Evolutionary conservation across 208 protist genomes (phyloP).

Genomic region (Leishmania guyanensis): DNA sequence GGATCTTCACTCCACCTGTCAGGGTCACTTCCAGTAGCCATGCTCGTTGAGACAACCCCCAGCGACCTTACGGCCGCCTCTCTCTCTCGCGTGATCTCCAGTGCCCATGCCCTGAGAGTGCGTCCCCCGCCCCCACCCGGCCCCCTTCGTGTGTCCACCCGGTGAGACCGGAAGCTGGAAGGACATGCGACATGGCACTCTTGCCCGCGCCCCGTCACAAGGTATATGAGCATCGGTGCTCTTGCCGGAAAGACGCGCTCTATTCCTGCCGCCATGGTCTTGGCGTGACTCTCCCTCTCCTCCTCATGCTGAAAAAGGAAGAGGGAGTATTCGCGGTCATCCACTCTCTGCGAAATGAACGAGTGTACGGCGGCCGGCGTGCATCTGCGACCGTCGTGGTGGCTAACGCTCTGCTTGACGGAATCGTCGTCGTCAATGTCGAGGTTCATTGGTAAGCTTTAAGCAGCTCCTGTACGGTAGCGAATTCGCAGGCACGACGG

Average conservation of each 20-base stretch:
- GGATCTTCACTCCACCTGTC: no score
- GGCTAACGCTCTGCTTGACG: conserved; percentile 18
- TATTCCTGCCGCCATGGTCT: neutral
- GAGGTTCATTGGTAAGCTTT: conserved; percentile 2
- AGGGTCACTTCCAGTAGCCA: no score
- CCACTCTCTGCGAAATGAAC: neutral
- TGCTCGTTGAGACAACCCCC: no score
- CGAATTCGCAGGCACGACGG: conserved; percentile 1
- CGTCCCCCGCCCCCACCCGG: neutral
- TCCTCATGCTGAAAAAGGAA: neutral
- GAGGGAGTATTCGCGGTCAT: neutral
- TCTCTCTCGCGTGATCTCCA: neutral
- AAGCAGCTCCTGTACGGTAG: conserved; percentile 7
- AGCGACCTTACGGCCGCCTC: no score
- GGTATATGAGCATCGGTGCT: neutral
- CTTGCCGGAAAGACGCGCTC: neutral
- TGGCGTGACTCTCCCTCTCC: neutral
- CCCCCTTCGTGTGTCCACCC: no score
- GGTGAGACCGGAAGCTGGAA: neutral
- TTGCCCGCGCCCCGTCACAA: neutral
- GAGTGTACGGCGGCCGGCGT: neutral
- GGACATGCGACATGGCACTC: neutral
- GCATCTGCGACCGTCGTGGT: conserved; percentile 21
- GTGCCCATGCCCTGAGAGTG: neutral
- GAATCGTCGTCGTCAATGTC: conserved; percentile 19